A percentile compares a stretch with the other conserved stretches of the same genome.
Evolutionary conservation across 2,329 filamentous ascomycete species (phyloP).

Genomic region (Alternaria sp.): DNA sequence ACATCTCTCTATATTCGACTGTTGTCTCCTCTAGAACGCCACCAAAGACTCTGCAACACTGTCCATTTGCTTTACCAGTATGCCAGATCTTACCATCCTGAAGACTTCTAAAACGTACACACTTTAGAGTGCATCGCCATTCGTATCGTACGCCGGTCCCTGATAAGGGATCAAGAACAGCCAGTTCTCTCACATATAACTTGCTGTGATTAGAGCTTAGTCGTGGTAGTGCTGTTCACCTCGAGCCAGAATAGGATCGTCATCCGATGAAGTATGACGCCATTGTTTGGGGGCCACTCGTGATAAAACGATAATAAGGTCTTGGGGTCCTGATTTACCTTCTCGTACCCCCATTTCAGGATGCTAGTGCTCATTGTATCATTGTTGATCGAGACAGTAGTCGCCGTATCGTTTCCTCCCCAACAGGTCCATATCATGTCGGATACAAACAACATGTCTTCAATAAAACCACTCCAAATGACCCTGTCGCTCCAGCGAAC

Average conservation of each 20-base stretch:
- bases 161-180: no score
- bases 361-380: not conserved
- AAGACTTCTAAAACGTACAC: no score
- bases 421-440: slow-evolving; percentile 35
- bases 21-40: no score
- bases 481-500: slow-evolving; percentile 27
- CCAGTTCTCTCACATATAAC: no score
- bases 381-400: not conserved
- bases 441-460: slow-evolving; percentile 37
- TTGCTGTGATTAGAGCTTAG: no score
- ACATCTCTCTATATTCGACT: no score
- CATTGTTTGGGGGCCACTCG: not conserved
- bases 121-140: no score
- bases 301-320: not conserved
- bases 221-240: not conserved
- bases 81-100: no score
- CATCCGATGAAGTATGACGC: not conserved
- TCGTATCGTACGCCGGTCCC: no score
- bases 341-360: not conserved
- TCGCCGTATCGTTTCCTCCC: slow-evolving; percentile 2
- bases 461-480: slow-evolving; percentile 35
- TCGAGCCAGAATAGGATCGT: not conserved
- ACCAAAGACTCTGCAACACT: no score
- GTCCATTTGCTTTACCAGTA: no score
- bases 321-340: not conserved